Evolutionary conservation across 2,329 filamentous ascomycete genomes (phyloP).

Genomic region (Colletotrichum nymphaeae): DNA sequence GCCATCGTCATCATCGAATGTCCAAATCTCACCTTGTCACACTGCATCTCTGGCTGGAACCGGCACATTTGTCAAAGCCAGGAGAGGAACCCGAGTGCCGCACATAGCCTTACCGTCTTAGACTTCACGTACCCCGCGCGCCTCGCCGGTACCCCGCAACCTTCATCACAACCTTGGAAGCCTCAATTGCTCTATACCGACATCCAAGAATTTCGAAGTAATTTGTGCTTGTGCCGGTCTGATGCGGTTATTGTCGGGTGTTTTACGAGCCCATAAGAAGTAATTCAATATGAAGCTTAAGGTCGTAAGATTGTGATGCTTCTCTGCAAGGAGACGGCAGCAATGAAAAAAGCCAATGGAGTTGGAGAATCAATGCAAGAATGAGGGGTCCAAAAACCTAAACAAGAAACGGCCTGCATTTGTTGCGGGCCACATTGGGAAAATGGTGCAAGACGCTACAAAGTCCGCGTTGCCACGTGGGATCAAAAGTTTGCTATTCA

Average conservation of each 20-base stretch:
- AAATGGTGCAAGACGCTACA: slow-evolving; percentile 12
- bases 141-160: slow-evolving; percentile 30
- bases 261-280: not conserved
- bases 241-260: slow-evolving; percentile 20
- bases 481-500: slow-evolving; percentile 13
- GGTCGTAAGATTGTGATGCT: not conserved
- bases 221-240: not conserved
- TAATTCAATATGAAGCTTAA: not conserved
- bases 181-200: not conserved
- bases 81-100: not conserved
- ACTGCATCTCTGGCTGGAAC: not conserved
- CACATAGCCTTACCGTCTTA: slow-evolving; percentile 12
- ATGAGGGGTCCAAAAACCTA: slow-evolving; percentile 21
- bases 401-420: slow-evolving; percentile 1
- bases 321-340: not conserved
- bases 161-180: slow-evolving; percentile 19
- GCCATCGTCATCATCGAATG: slow-evolving; percentile 13
- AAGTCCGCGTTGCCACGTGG: slow-evolving; percentile 26
- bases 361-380: slow-evolving; percentile 26
- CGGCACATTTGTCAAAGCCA: not conserved
- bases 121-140: slow-evolving; percentile 31
- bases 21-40: not conserved
- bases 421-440: not conserved
- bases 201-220: not conserved
- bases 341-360: slow-evolving; percentile 10